Evolutionary conservation across 768 basidiomycete genomes (phyloP), one percentile per base, ranked within the genome.

Genomic region (Crucibulum laeve): DNA sequence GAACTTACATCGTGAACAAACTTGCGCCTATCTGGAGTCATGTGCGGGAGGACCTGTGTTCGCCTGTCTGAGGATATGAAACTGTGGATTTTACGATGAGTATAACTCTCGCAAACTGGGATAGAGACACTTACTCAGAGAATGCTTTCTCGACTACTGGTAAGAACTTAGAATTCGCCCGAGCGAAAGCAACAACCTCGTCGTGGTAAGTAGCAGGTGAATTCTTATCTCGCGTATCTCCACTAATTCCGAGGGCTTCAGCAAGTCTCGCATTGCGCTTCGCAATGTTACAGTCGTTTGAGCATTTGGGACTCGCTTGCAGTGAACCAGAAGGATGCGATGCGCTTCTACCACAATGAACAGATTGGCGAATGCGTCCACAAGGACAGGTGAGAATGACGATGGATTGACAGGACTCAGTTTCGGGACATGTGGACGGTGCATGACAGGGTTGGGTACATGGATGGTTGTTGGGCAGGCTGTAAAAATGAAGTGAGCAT

Each of bases 201-300:
- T 81, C 73, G 17, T 63, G 61, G 59, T 88, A 95, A 3, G 64
- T 68, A 38, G 74, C 75, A 39, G 64, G 44, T 15, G 51, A 52
- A 8, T 46, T 54, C 48, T 63, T 61, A 37, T 69, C 74, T 14
- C 70, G 65, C 5, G 59, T 63, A 34, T 80, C 74, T 13, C 75
- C 61, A 28, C 67, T 83, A 54, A 98, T 95, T 0, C 94, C 93
- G 4, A 99, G 64, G 1, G 96, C 96, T 28, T 93, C 91, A 0
- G 96, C 96, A 5, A 99, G 64, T 25, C 80, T 69, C 0, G 84
- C 89, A 53, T 96, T 97, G 8, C 96, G 78, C 58, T 94, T 88
- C 34, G 84, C 87, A 39, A 91, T 70, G 26, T 69, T 71, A 53
- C 96, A 99, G 34, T 95, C 91, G 35, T 77, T 83, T 13, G 80